A percentile compares a stretch with the other conserved stretches of the same genome.
phyloP scores from a whole-genome alignment of 768 basidiomycete genomes.

The Boletus pseudopeckii region DNA sequence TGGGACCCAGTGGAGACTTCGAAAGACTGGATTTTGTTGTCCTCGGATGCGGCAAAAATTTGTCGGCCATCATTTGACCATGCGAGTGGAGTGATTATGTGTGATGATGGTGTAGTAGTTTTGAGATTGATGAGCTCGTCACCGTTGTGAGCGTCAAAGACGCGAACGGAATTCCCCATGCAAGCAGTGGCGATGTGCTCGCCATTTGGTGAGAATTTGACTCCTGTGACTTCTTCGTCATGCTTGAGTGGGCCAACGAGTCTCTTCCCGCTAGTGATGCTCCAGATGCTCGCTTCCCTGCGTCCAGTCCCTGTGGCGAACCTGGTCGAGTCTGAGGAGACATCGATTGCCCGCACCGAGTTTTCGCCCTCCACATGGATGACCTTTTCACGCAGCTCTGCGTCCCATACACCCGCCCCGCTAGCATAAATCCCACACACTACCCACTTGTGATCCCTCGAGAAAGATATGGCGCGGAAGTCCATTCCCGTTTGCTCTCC shows the following conservation, averaged over 20 bases:
- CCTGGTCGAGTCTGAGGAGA: neutral
- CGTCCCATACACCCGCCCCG: neutral
- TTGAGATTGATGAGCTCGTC: neutral
- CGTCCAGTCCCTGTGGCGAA: neutral
- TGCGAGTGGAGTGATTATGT: neutral
- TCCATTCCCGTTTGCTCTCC: neutral
- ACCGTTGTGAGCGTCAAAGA: neutral
- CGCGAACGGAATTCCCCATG: accelerated
- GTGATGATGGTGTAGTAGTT: neutral
- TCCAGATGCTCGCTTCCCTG: neutral
- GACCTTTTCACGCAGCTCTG: neutral
- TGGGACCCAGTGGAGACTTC: neutral
- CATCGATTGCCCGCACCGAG: neutral
- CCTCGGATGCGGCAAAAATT: neutral
- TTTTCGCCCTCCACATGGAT: neutral
- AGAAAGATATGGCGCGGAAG: neutral
- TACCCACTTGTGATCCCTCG: neutral
- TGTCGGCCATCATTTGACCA: neutral
- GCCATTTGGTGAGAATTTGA: neutral
- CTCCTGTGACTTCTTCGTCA: accelerated
- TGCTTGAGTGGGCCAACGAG: neutral
- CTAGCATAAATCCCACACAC: neutral
- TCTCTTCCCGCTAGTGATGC: neutral
- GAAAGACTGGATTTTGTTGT: neutral
- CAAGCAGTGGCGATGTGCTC: neutral